Evolutionary conservation across 1,284 basidiomycete genomes (phyloP).

Genomic region (Mycosarcoma maydis): DNA sequence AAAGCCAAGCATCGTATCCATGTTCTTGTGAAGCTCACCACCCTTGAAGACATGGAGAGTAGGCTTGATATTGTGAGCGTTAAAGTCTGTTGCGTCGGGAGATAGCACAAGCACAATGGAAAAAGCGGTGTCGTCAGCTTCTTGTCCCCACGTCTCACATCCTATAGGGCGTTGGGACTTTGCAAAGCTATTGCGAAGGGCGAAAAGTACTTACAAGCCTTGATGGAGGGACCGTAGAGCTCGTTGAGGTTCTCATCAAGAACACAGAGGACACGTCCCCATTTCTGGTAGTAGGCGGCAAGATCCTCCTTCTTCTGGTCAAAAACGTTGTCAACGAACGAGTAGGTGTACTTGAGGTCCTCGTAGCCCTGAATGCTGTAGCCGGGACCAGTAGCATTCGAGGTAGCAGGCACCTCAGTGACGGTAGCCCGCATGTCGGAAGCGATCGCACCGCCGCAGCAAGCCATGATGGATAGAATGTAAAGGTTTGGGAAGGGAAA

Average conservation of each 20-base stretch:
- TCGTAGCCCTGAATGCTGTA: constrained; percentile 57
- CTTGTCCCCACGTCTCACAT: no score
- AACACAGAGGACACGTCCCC: constrained; percentile 68
- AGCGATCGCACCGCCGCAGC: constrained; percentile 45
- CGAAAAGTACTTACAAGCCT: constrained; percentile 41
- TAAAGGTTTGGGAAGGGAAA: neutral
- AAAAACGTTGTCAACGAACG: constrained; percentile 69
- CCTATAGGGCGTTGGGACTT: neutral
- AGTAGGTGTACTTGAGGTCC: constrained; percentile 66
- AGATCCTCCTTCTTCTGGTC: constrained; percentile 68
- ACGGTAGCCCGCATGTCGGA: constrained; percentile 69
- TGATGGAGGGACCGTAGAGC: constrained; percentile 63
- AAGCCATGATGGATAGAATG: constrained; percentile 32
- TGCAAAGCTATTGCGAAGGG: neutral
- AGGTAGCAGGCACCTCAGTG: constrained; percentile 58
- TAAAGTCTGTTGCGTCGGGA: constrained; percentile 64
- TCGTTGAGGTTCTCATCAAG: constrained; percentile 68
- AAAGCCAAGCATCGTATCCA: constrained; percentile 69
- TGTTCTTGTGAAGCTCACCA: constrained; percentile 70
- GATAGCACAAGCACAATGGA: neutral
- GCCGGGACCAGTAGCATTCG: constrained; percentile 55
- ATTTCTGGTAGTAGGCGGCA: constrained; percentile 68
- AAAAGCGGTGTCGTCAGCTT: no score
- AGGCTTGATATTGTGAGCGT: constrained; percentile 67
- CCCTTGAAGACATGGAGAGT: constrained; percentile 69